Conservation (phyloP, 164 flowering plant species). For the Platanus orientalis region DNA sequence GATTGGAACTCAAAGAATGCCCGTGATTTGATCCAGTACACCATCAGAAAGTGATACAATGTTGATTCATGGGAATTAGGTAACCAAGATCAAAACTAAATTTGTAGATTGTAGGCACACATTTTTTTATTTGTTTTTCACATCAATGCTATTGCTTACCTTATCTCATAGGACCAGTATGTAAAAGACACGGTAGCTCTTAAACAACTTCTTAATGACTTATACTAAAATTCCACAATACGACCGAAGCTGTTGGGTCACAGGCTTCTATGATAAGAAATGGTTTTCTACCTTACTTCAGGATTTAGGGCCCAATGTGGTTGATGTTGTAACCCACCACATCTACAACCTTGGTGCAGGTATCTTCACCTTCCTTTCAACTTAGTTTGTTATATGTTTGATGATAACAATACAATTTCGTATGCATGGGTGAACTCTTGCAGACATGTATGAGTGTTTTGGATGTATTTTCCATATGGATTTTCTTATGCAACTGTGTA, state of each 20-base stretch:
- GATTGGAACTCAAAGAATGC: conserved; percentile 14
- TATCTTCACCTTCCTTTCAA: no score
- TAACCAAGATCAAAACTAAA: no score
- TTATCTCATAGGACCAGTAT: conserved; percentile 26
- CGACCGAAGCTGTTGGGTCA: conserved; percentile 36
- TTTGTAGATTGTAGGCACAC: no score
- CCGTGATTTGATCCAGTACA: conserved; percentile 5
- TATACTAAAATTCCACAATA: conserved; percentile 36
- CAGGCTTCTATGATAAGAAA: conserved; percentile 52
- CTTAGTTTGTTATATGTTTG: no score
- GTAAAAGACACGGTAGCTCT: conserved; percentile 50
- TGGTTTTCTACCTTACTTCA: conserved; percentile 58
- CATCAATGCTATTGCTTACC: neutral
- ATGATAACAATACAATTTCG: no score
- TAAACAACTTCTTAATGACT: conserved; percentile 31
- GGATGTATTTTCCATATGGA: no score
- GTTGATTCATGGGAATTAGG: conserved; percentile 16
- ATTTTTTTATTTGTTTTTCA: neutral
- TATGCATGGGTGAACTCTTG: no score
- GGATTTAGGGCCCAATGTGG: conserved; percentile 42
- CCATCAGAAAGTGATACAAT: conserved; percentile 6
- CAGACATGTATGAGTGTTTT: no score
- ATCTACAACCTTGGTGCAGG: conserved; percentile 63
- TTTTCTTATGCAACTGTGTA: no score
- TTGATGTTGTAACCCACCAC: conserved; percentile 55